Base-by-base conservation (phyloP, 2,329 filamentous ascomycete species). In the Penicillium sp. region DNA sequence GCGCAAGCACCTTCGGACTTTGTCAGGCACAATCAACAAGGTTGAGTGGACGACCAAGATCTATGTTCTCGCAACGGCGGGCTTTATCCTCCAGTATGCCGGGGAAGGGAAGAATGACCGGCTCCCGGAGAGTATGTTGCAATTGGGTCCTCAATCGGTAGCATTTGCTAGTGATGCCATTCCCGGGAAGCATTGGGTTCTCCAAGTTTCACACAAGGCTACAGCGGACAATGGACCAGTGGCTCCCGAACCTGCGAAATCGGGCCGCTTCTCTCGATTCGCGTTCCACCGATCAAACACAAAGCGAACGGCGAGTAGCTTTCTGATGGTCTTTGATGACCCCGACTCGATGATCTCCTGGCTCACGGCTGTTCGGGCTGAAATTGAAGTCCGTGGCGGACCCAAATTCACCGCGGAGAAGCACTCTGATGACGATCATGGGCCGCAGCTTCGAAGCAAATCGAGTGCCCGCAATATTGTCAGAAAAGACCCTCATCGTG, bases 81-180 rank as follows among this genome's bases (percentile, higher is more conserved):
- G 80, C 1, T 80, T 78, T 62, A 73, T 82, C 19, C 63, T 83
- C 35, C 80, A 82, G 55, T 83, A 82, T 65, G 63, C 75, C 30
- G 76, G 73, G 3, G 75, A 80, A 14, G 80, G 80, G 5, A 76
- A 75, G 56, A 77, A 78, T 61, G 79, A 82, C 62, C 75, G 80
- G 30, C 64, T 80, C 3, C 81, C 81, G 0, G 81, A 83, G 67
- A 80, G 79, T 61, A 78, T 82, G 65, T 66, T 83, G 54, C 76
- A 78, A 43, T 65, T 83, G 52, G 78, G 78, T 2, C 74, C 76
- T 19, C 73, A 78, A 4, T 82, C 80, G 10, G 80, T 79, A 14
- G 81, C 81, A 11, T 82, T 82, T 68, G 81, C 78, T 1, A 81
- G 79, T 62, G 81, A 83, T 69, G 80, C 78, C 7, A 80, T 83